These are phyloP conservation scores for Rhynchosporium secalis DNA, from an alignment of 2,329 filamentous ascomycete genomes.

Conservation along the genomic window DNA sequence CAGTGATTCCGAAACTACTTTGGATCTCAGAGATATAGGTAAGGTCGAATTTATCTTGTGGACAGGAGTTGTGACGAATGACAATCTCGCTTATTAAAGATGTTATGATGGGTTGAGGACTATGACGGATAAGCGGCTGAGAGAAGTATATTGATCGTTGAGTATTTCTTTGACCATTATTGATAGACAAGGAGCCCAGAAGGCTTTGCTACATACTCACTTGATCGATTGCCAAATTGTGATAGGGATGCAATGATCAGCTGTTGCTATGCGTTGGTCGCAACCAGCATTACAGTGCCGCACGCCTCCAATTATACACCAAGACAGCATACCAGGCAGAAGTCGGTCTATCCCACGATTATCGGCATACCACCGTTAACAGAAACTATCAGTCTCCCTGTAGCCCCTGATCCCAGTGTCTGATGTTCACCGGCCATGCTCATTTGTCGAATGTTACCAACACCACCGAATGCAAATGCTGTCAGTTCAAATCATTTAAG, in stretches of 20 bases:
- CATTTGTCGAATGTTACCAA: not conserved
- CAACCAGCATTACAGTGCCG: not conserved
- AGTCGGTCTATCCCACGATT: not conserved
- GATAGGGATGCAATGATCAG: not conserved
- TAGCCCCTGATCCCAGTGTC: not conserved
- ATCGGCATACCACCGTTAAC: not conserved
- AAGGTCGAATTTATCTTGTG: too few relatives aligned
- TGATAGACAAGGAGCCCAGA: not conserved
- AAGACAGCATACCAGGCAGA: not conserved
- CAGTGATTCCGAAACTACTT: too few relatives aligned
- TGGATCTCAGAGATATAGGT: too few relatives aligned
- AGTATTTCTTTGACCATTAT: not conserved
- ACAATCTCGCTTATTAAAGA: too few relatives aligned
- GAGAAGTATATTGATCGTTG: not conserved
- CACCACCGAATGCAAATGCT: constrained; percentile 14
- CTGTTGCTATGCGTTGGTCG: not conserved
- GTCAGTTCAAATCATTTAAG: not conserved
- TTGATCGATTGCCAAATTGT: not conserved
- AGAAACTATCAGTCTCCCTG: not conserved
- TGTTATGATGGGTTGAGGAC: too few relatives aligned
- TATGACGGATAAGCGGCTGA: not conserved
- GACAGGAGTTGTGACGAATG: too few relatives aligned
- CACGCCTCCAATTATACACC: not conserved
- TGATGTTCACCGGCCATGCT: constrained; percentile 6
- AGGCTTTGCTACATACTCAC: not conserved